Evolutionary conservation across 495 filamentous ascomycete species (phyloP), one percentile per base, ranked within the genome.

Genomic region (Podospora sp.): DNA sequence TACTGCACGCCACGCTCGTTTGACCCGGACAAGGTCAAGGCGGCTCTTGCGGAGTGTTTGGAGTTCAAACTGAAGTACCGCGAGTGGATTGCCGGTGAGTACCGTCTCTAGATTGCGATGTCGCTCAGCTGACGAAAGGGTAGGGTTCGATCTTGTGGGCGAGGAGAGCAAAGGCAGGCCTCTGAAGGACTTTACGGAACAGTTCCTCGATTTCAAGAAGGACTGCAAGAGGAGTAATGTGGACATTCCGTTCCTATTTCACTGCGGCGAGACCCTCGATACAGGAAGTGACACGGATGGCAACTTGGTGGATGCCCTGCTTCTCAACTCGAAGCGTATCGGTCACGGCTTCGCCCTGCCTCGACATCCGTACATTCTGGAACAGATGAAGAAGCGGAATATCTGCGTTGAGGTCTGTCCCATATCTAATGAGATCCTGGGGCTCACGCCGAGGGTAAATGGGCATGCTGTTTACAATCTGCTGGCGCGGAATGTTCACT

Each of bases 231-330:
- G 85, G 61, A 84, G 88, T 67, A 83, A 81, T 2, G 79, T 96
- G 2, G 88, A 96, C 6, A 91, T 98, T n/a, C 95, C 95, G 0
- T 96, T 97, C 77, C 88, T 95, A 69, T 95, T 99, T 77, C 95
- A 99, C 72, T 96, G 94, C 56, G 95, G 93, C 29, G 93, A 97
- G 78, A 92, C 89, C 22, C 85, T 95, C 0, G 90, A 93, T 27
- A 87, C 91, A 63, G 92, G 90, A 14, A 85, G 85, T 62, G 81
- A 84, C n/a, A 87, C 89, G 5, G 93, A 97, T 69, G 86, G 90
- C 35, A 97, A 97, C 71, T 84, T 97, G 2, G 90, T 94, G 69
- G 93, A 97, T 75, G 93, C 93, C 0, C 86, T 97, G 21, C 80
- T 96, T 8, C 85, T 98, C 11, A 89, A 90, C 12, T 89, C 92